phyloP scores from a whole-genome alignment of 2,329 filamentous ascomycete species.

The Aureobasidium namibiae region DNA sequence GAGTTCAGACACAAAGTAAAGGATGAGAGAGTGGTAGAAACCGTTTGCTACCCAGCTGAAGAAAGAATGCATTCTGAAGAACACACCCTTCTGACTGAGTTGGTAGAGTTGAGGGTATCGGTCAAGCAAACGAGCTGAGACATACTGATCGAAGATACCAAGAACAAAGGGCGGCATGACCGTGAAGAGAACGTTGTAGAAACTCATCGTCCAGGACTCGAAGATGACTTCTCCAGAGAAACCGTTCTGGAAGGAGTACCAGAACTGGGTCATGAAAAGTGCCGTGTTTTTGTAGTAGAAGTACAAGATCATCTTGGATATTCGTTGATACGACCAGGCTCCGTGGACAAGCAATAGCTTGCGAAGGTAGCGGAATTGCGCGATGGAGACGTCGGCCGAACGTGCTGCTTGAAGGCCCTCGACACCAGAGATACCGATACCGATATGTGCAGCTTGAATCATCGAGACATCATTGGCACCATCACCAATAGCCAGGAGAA shows the following conservation, averaged over 20 bases:
- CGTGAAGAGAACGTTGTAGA: slow-evolving; percentile 98
- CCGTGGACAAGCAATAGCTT: slow-evolving; percentile 94
- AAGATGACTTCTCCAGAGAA: slow-evolving; percentile 98
- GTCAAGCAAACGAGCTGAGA: slow-evolving; percentile 86
- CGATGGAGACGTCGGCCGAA: slow-evolving; percentile 92
- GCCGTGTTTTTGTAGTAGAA: slow-evolving; percentile 99
- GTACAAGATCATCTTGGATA: slow-evolving; percentile 94
- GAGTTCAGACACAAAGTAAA: slow-evolving; percentile 77
- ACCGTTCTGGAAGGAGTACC: slow-evolving; percentile 97
- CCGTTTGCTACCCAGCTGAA: slow-evolving; percentile 88
- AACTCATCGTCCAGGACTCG: slow-evolving; percentile 98
- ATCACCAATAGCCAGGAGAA: slow-evolving; percentile 91
- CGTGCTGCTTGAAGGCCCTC: slow-evolving; percentile 95
- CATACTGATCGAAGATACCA: slow-evolving; percentile 95
- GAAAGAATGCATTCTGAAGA: slow-evolving; percentile 91
- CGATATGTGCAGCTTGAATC: slow-evolving; percentile 98
- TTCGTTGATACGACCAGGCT: slow-evolving; percentile 93
- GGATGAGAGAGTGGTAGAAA: slow-evolving; percentile 86
- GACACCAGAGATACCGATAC: slow-evolving; percentile 91
- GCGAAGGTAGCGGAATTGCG: slow-evolving; percentile 87
- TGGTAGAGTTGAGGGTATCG: slow-evolving; percentile 94
- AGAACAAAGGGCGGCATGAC: slow-evolving; percentile 87
- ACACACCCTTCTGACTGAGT: slow-evolving; percentile 83
- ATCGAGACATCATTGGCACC: slow-evolving; percentile 99
- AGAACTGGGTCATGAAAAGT: slow-evolving; percentile 98